phyloP scores from a whole-genome alignment of 108 stramenopile genomes.

The Nitzschia sp. region DNA sequence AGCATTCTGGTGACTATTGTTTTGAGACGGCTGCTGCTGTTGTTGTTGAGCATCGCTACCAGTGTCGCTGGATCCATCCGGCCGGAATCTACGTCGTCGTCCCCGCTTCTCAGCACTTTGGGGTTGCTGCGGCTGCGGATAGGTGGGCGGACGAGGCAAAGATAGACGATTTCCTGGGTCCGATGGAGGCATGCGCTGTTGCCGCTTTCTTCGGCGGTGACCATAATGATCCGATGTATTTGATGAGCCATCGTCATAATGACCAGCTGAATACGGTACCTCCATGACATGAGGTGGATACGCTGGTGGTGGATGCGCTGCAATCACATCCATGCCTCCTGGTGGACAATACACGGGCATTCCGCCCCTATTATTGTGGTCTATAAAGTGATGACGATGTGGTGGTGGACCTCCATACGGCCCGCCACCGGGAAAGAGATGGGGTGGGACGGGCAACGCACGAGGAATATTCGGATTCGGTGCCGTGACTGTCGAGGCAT shows the following conservation, averaged over 20 bases:
- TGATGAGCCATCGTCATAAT: background rate
- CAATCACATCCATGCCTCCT: background rate
- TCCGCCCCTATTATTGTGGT: background rate
- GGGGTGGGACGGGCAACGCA: background rate
- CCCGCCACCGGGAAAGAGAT: background rate
- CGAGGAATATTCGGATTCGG: background rate
- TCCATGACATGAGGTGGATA: background rate
- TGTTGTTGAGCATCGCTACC: background rate
- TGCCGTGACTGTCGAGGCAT: background rate
- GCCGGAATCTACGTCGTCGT: constrained; percentile 29
- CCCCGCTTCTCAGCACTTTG: constrained; percentile 19
- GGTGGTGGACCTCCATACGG: background rate
- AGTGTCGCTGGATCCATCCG: constrained; percentile 25
- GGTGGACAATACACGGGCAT: background rate
- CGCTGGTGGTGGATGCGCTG: background rate
- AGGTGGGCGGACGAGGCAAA: background rate
- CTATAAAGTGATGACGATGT: background rate
- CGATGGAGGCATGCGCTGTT: constrained; percentile 27
- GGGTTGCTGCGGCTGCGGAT: constrained; percentile 16
- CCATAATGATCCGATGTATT: background rate
- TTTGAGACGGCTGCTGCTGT: constrained; percentile 4
- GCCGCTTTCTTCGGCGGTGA: constrained; percentile 32
- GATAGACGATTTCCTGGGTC: constrained; percentile 27
- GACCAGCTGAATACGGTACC: background rate
- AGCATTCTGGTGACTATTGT: background rate